These are phyloP conservation scores for Vaccinium vitisidaea DNA, from an alignment of 148 eudicot genomes.

Conservation along the genomic window DNA sequence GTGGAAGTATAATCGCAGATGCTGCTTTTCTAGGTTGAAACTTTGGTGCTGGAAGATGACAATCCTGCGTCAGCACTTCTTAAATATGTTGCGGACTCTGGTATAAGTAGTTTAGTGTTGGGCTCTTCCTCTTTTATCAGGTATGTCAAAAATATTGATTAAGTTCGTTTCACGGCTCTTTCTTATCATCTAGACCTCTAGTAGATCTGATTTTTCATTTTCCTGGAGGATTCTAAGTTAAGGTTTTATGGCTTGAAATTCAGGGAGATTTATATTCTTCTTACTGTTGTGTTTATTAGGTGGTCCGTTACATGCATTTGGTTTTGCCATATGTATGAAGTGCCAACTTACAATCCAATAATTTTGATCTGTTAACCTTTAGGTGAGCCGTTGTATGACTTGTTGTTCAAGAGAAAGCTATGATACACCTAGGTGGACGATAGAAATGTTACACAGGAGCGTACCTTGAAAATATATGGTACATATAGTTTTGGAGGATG, in stretches of 20 bases:
- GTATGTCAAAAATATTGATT: constrained; percentile 29
- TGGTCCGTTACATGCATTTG: background rate
- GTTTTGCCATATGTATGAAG: background rate
- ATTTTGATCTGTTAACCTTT: background rate
- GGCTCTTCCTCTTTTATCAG: constrained; percentile 66
- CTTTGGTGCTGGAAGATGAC: constrained; percentile 62
- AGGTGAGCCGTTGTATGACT: background rate
- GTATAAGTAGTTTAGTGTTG: constrained; percentile 57
- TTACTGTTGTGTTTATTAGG: background rate
- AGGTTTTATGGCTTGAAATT: background rate
- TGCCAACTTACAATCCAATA: background rate
- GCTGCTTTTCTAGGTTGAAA: constrained; percentile 42
- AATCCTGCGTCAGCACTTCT: constrained; percentile 57
- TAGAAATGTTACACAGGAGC: background rate
- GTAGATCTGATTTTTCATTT: background rate
- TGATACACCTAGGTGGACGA: background rate
- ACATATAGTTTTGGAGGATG: background rate
- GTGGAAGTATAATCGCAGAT: background rate
- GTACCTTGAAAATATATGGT: background rate
- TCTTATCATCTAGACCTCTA: background rate
- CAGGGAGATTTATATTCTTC: background rate
- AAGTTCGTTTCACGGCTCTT: background rate
- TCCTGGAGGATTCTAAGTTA: background rate
- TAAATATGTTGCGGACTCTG: constrained; percentile 40
- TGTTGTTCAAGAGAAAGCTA: constrained; percentile 37